Evolutionary conservation across 345 rosid species (phyloP).

Genomic region (Capsella bursapastoris): DNA sequence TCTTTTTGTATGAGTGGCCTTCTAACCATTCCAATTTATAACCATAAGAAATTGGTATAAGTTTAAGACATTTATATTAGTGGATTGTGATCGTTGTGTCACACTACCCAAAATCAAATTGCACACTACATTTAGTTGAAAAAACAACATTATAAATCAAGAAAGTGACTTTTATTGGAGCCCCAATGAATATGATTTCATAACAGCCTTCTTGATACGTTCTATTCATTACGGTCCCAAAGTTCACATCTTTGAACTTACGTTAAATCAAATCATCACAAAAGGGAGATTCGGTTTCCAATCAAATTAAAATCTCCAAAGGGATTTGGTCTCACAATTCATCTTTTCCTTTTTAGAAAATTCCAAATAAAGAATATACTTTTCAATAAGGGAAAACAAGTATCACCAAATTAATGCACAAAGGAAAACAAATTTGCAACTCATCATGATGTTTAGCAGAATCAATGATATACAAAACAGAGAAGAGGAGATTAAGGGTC

Average conservation of each 20-base stretch:
- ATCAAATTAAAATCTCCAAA: constrained; percentile 24
- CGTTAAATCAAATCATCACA: constrained; percentile 37
- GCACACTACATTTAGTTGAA: neutral
- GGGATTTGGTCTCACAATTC: constrained; percentile 20
- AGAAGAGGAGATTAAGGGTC: neutral
- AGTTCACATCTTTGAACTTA: constrained; percentile 35
- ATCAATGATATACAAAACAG: constrained; percentile 13
- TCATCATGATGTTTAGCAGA: constrained; percentile 17
- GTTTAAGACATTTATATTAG: neutral
- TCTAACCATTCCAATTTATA: neutral
- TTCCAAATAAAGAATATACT: constrained; percentile 9
- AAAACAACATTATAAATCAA: neutral
- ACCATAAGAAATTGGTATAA: neutral
- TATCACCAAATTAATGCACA: constrained; percentile 12
- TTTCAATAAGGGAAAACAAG: constrained; percentile 4
- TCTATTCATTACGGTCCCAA: constrained; percentile 39
- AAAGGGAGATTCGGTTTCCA: constrained; percentile 21
- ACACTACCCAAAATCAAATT: neutral
- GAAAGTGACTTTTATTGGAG: constrained; percentile 17
- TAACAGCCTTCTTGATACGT: constrained; percentile 35
- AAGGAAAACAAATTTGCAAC: constrained; percentile 17
- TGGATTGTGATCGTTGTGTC: neutral
- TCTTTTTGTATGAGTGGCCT: neutral
- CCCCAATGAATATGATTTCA: constrained; percentile 32
- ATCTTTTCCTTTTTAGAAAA: constrained; percentile 30